Conservation (phyloP, 2,329 filamentous ascomycete genomes). For the Elsinoe perseae region DNA sequence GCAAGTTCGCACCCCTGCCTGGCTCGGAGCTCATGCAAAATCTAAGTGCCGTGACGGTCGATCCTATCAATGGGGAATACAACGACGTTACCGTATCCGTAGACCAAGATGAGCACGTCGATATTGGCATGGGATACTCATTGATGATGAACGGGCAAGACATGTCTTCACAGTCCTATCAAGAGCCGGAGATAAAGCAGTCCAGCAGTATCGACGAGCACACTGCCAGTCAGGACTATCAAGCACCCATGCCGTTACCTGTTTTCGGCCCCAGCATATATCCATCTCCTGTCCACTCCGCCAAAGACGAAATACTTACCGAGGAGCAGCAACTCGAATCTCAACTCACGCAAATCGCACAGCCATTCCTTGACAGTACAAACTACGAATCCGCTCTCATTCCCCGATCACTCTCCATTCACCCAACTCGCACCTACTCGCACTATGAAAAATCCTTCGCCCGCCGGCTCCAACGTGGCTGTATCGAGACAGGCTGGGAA, state of each 20-base stretch:
- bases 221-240: not conserved
- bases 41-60: constrained; percentile 12
- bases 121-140: constrained; percentile 24
- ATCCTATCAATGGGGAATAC: constrained; percentile 9
- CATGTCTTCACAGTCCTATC: not conserved
- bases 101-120: not conserved
- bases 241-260: not conserved
- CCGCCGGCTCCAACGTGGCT: constrained; percentile 59
- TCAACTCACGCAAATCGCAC: not conserved
- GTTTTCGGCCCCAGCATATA: not conserved
- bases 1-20: constrained; percentile 12
- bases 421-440: constrained; percentile 39
- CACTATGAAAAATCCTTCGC: constrained; percentile 61
- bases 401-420: not conserved
- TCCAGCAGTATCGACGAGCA: not conserved
- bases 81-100: not conserved
- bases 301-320: constrained; percentile 34
- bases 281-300: not conserved
- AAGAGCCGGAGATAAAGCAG: not conserved
- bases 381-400: constrained; percentile 7
- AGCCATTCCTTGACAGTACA: not conserved
- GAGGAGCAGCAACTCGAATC: constrained; percentile 12
- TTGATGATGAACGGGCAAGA: constrained; percentile 19
- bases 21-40: constrained; percentile 5
- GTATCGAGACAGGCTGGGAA: constrained; percentile 54